phyloP scores from a whole-genome alignment of 2,329 filamentous ascomycete species.

The Claviceps spartinae region DNA sequence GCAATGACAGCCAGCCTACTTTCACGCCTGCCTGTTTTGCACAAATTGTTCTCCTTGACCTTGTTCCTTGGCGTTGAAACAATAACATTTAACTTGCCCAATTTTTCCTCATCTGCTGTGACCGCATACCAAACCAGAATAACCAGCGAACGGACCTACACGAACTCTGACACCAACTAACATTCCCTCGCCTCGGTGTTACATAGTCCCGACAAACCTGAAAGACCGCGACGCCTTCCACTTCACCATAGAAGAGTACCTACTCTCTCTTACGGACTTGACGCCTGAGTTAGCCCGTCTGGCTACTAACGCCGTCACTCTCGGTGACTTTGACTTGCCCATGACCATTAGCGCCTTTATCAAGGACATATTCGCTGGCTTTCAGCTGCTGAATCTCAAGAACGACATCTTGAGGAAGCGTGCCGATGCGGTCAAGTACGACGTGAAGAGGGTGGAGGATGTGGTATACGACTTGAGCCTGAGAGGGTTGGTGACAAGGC shows the following conservation, averaged over 20 bases:
- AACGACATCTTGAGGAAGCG: conserved; percentile 82
- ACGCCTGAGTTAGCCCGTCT: conserved; percentile 84
- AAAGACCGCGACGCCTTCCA: conserved; percentile 87
- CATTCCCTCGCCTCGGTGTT: too few species aligned
- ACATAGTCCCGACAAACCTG: conserved; percentile 71
- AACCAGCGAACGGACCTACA: too few species aligned
- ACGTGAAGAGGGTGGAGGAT: conserved; percentile 95
- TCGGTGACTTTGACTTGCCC: conserved; percentile 77
- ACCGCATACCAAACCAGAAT: too few species aligned
- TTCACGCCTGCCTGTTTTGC: too few species aligned
- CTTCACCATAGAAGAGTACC: conserved; percentile 92
- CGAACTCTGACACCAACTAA: not conserved
- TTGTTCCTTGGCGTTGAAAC: too few species aligned
- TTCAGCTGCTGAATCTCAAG: conserved; percentile 94
- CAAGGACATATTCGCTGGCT: conserved; percentile 90
- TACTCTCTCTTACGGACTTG: conserved; percentile 73
- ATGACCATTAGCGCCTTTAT: conserved; percentile 82
- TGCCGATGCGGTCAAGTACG: conserved; percentile 91
- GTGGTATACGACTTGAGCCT: conserved; percentile 92
- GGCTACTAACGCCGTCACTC: conserved; percentile 79
- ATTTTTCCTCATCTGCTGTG: too few species aligned
- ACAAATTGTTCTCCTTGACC: too few species aligned
- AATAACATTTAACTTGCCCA: too few species aligned
- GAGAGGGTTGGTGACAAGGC: conserved; percentile 59
- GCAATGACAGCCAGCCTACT: too few species aligned